These are phyloP conservation scores for Yamadazyma atmosphaerica DNA, from an alignment of 1,139 yeast genomes.

Conservation along the genomic window DNA sequence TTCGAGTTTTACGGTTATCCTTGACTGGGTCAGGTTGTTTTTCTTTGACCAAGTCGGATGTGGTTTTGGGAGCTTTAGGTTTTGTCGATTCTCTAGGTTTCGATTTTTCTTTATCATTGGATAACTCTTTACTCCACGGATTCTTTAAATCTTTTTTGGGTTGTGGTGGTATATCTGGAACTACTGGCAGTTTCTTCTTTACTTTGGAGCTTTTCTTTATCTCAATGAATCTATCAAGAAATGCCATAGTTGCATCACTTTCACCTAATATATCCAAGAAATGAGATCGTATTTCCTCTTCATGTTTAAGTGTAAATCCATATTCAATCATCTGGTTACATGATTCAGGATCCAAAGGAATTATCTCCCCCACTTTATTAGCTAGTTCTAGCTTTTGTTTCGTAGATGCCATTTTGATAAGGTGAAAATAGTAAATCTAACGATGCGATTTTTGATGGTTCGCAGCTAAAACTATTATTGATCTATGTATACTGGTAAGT, in stretches of 20 bases:
- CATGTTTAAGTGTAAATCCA: conserved; percentile 40
- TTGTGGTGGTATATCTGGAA: conserved; percentile 1
- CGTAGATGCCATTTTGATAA: conserved; percentile 12
- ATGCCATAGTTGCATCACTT: conserved; percentile 42
- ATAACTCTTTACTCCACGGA: conserved; percentile 7
- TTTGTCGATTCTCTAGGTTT: background rate
- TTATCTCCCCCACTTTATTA: conserved; percentile 20
- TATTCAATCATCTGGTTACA: conserved; percentile 47
- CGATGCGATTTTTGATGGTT: no score
- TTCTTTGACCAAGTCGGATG: conserved; percentile 11
- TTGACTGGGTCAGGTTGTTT: conserved; percentile 22
- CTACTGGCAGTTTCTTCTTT: conserved; percentile 6
- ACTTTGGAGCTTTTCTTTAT: conserved; percentile 12
- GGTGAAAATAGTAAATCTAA: no score
- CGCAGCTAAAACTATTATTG: no score
- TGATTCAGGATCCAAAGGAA: conserved; percentile 43
- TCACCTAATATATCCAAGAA: conserved; percentile 56
- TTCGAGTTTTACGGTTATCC: conserved; percentile 31
- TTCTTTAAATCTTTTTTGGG: conserved; percentile 6
- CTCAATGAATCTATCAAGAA: conserved; percentile 33
- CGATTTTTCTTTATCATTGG: background rate
- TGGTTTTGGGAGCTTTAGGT: background rate
- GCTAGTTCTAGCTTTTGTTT: conserved; percentile 15
- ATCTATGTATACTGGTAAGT: no score
- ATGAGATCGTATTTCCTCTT: conserved; percentile 47